Evolutionary conservation across 192 early-diverging fungal genomes (phyloP), one percentile per base, ranked within the genome.

Genomic region (Backusella sp.): DNA sequence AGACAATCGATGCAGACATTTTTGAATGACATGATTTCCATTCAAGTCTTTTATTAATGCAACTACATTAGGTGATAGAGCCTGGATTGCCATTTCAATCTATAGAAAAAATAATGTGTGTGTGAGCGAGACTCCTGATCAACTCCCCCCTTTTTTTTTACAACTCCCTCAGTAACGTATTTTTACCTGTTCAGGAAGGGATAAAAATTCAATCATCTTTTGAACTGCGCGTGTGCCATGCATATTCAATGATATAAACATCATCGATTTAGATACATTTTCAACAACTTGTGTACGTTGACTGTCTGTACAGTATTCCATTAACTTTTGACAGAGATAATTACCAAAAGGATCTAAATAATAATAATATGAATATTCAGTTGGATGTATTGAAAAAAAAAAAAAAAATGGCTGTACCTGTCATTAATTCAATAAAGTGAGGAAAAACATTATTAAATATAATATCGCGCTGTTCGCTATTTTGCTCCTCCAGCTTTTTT

Each of bases 21-120:
- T 95, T 88, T 96, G 95, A 74, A 96, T 92, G 39, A 95, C 94
- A 75, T 96, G 95, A 80, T 96, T 96, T 70, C 95, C 95, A 70
- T 96, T 96, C 21, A 96, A 86, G 77, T 96, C 95, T 82, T 94
- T 93, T 76, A 96, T 95, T 73, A 96, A 84, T 23, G 89, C 82
- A 21, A 95, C 94, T 5, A 93, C 91, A 71, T 88, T 89, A 17
- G 83, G 82, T 71, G 88, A 84, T 21, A 96, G 82, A 21, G 94
- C 93, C 0, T 81, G 73, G 7, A 93, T 87, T 30, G 93, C 80
- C 19, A 88, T 84, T 17, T 85, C 79, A 68, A 92, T 93, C 86
- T 95, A 59, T 26, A 59, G 0, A 39, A 4, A 39, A 4, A 59
- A 2, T 23, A 68, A 80, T 8, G 30, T 23, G 23, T 8, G 30